phyloP scores from a whole-genome alignment of 495 filamentous ascomycete genomes.

The Penicillium paxilli region DNA sequence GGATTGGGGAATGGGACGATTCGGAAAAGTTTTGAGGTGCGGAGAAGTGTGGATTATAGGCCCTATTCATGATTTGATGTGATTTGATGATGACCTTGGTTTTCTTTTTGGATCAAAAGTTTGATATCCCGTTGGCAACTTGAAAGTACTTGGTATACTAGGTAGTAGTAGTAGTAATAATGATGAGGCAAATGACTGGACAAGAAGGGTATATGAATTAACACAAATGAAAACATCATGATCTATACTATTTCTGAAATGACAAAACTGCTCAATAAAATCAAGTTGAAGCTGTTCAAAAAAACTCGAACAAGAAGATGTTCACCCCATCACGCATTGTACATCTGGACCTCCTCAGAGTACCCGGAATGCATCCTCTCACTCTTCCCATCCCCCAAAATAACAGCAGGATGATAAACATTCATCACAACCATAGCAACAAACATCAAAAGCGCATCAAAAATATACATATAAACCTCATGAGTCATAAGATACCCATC shows the following conservation, averaged over 20 bases:
- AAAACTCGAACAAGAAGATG: neutral
- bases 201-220: too few species aligned
- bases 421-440: constrained; percentile 53
- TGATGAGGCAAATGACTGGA: neutral
- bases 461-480: constrained; percentile 63
- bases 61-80: constrained; percentile 11
- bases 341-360: constrained; percentile 7
- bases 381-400: constrained; percentile 24
- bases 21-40: constrained; percentile 20
- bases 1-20: constrained; percentile 8
- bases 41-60: constrained; percentile 21
- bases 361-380: constrained; percentile 2
- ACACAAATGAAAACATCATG: too few species aligned
- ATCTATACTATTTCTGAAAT: too few species aligned
- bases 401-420: constrained; percentile 30
- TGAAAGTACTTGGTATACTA: too few species aligned
- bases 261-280: too few species aligned
- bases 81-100: too few species aligned
- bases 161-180: neutral
- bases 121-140: too few species aligned
- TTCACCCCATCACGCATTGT: neutral
- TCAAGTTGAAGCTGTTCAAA: neutral
- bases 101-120: too few species aligned
- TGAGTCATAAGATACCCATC: constrained; percentile 50
- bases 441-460: constrained; percentile 62